phyloP scores from a whole-genome alignment of 352 stramenopile genomes.

The Pythium biforme region DNA sequence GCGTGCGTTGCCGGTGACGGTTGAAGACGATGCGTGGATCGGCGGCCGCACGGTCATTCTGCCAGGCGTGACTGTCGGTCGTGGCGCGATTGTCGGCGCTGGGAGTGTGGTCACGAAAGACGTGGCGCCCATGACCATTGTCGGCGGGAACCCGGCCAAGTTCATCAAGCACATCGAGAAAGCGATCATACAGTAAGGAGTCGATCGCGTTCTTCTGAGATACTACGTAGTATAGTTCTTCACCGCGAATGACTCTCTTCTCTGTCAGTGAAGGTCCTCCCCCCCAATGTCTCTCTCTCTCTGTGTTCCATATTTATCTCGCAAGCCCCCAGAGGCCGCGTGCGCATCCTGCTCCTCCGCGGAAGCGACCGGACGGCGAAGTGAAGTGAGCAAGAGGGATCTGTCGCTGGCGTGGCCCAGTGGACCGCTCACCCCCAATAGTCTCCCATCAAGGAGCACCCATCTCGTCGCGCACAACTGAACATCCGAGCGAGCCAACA shows the following conservation, averaged over 20 bases:
- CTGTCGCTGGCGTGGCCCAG: not conserved
- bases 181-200: not conserved
- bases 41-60: slow-evolving; percentile 72
- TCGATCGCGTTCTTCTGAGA: no score
- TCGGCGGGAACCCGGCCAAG: slow-evolving; percentile 73
- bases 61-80: slow-evolving; percentile 66
- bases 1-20: slow-evolving; percentile 62
- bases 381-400: no score
- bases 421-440: no score
- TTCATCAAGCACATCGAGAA: slow-evolving; percentile 51
- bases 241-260: no score
- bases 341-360: no score
- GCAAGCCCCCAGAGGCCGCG: no score
- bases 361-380: not conserved
- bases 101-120: slow-evolving; percentile 82
- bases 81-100: slow-evolving; percentile 61
- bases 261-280: no score
- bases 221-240: no score
- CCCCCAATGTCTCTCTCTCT: no score
- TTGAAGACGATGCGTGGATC: slow-evolving; percentile 86
- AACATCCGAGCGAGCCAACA: not conserved
- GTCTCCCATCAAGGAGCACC: no score
- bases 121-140: slow-evolving; percentile 63
- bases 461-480: not conserved
- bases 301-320: no score